phyloP scores from a whole-genome alignment of 2,329 filamentous ascomycete species.

The Colletotrichum endophyticum region DNA sequence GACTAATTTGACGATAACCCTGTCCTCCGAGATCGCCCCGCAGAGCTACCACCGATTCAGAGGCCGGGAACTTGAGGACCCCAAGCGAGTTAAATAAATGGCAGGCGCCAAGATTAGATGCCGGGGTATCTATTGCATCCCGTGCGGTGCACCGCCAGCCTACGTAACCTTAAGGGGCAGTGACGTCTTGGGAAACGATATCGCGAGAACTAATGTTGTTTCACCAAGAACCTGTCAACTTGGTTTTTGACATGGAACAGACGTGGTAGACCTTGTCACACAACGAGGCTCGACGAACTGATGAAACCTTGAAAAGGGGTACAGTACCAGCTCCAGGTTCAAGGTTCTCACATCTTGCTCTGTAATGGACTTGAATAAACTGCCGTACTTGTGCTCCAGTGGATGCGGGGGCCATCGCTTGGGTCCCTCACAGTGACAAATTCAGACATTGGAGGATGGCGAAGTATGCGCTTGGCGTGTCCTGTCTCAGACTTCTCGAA shows the following conservation, averaged over 20 bases:
- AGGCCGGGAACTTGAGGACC: neutral
- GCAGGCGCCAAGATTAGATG: neutral
- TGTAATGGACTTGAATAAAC: neutral
- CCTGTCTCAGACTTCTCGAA: neutral
- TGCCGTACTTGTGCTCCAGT: neutral
- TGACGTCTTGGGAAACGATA: neutral
- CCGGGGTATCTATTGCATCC: neutral
- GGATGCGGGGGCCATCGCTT: neutral
- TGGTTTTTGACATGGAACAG: neutral
- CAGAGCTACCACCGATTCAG: neutral
- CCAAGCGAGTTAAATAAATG: neutral
- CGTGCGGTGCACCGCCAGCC: neutral
- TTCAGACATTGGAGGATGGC: neutral
- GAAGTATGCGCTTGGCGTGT: neutral
- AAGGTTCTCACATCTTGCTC: neutral
- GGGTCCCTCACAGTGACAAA: neutral
- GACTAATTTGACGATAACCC: neutral
- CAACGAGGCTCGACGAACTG: fast-evolving
- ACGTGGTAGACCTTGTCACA: neutral
- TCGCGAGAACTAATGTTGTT: neutral
- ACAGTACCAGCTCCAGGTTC: neutral
- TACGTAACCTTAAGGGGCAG: neutral
- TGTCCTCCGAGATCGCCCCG: neutral
- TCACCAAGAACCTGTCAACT: neutral
- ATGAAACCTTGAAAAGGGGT: neutral